Evolutionary conservation across 2,329 filamentous ascomycete genomes (phyloP), one percentile per base, ranked within the genome.

Genomic region (Pseudocercospora fuligena): DNA sequence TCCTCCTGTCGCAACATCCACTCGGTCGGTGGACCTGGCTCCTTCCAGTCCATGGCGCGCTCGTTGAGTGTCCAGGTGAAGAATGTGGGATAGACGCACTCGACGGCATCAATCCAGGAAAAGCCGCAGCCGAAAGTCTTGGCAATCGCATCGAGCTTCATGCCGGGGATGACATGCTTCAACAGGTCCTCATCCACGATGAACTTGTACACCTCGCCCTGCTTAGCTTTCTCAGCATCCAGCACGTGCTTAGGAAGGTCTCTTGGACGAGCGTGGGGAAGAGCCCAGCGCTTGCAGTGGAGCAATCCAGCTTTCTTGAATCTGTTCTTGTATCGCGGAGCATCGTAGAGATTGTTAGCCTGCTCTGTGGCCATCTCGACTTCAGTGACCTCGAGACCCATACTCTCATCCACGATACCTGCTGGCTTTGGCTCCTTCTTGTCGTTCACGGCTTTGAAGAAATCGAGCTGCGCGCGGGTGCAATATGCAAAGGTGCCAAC

Each of bases 161-260:
- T 78, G 0, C 92, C 92, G 0, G 84, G 78, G 66, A 86, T 85
- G 74, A 91, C 87, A 63, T 86, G 81, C 29, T 81, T 67, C 19
- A 91, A 78, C 2, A 87, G 76, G 4, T 84, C 77, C 27, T 88
- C 85, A 67, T 97, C 93, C 3, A 97, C 75, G 73, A 91, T 87
- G 70, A 96, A 89, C 12, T 77, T 76, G 68, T 82, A 79, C 54
- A 82, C 82, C 51, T 86, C 82, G 33, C 82, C 82, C 33, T 88
- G 82, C 51, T 77, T 69, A n/a, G 69, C 51, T 16, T 78, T 72
- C 7, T 66, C 66, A 1, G 53, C 59, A 2, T 61, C 61, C 31
- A 58, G 3, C 65, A 71, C 47, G 19, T 69, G 58, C 27, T 67
- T 23, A n/a, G 73, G 68, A 29, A 76, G 58, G 66, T 74, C 70